Evolutionary conservation across 768 basidiomycete species (phyloP).

Genomic region (Russula vinacea): DNA sequence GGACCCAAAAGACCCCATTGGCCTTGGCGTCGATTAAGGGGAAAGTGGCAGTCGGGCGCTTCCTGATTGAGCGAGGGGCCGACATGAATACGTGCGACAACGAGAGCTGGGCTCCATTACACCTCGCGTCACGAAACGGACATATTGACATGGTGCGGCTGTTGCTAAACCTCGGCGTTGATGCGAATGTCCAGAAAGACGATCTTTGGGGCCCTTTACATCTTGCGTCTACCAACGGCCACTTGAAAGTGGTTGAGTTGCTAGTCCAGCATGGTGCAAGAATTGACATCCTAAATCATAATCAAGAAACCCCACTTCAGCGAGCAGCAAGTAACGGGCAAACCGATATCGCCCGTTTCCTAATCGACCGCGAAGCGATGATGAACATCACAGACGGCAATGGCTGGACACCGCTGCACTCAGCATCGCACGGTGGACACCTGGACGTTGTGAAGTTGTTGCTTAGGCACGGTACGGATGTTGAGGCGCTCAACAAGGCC

Average conservation of each 20-base stretch:
- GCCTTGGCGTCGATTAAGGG: slow-evolving; percentile 39
- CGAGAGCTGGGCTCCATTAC: not conserved
- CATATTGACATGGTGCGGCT: not conserved
- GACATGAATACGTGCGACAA: not conserved
- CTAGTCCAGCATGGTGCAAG: not conserved
- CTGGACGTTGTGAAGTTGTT: not conserved
- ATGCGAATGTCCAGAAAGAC: not conserved
- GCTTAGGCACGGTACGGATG: not conserved
- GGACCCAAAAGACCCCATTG: slow-evolving; percentile 41
- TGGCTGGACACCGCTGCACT: slow-evolving; percentile 5
- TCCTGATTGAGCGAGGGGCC: not conserved
- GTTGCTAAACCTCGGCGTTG: not conserved
- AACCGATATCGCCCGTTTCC: not conserved
- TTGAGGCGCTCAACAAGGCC: not conserved
- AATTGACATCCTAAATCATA: not conserved
- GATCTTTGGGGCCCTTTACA: not conserved
- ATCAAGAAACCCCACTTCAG: not conserved
- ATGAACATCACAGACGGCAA: not conserved
- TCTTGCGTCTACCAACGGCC: not conserved
- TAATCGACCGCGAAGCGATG: slow-evolving; percentile 12
- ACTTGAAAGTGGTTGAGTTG: not conserved
- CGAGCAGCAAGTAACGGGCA: not conserved
- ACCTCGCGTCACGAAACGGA: not conserved
- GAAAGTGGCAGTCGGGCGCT: not conserved
- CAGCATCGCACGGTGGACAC: not conserved